These are phyloP conservation scores for Nematocida ironsii DNA, from an alignment of 371 early-diverging fungal species.

Conservation along the genomic window DNA sequence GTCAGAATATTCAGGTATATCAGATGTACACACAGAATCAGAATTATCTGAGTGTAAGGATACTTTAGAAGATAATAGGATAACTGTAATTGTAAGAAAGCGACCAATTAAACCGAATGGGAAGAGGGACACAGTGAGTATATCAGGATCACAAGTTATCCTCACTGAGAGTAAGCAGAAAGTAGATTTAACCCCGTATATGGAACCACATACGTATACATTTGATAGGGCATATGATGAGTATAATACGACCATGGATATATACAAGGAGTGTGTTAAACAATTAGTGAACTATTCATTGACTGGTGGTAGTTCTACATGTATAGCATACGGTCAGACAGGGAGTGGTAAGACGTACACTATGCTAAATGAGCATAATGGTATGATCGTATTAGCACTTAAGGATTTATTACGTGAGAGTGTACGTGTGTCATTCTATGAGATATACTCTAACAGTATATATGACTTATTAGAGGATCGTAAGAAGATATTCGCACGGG, in stretches of 20 bases:
- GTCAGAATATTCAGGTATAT: neutral
- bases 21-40: neutral
- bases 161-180: constrained; percentile 73
- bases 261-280: constrained; percentile 81
- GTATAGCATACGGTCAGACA: constrained; percentile 95
- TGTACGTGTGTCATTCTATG: constrained; percentile 79
- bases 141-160: constrained; percentile 39
- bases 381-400: constrained; percentile 81
- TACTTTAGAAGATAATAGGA: constrained; percentile 15
- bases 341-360: constrained; percentile 97
- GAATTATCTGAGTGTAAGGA: neutral
- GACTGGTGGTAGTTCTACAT: constrained; percentile 75
- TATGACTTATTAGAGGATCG: constrained; percentile 75
- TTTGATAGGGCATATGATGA: constrained; percentile 92
- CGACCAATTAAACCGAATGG: constrained; percentile 50
- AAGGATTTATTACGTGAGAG: constrained; percentile 78
- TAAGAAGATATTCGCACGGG: constrained; percentile 61
- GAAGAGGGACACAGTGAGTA: constrained; percentile 44
- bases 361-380: constrained; percentile 72
- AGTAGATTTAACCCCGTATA: constrained; percentile 81
- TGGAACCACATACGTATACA: constrained; percentile 83
- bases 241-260: constrained; percentile 76
- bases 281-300: constrained; percentile 88
- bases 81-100: constrained; percentile 64
- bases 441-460: constrained; percentile 84